A percentile compares a stretch with the other conserved stretches of the same genome.
phyloP scores from a whole-genome alignment of 2,329 filamentous ascomycete species.

The Tricladium varicosporioides region DNA sequence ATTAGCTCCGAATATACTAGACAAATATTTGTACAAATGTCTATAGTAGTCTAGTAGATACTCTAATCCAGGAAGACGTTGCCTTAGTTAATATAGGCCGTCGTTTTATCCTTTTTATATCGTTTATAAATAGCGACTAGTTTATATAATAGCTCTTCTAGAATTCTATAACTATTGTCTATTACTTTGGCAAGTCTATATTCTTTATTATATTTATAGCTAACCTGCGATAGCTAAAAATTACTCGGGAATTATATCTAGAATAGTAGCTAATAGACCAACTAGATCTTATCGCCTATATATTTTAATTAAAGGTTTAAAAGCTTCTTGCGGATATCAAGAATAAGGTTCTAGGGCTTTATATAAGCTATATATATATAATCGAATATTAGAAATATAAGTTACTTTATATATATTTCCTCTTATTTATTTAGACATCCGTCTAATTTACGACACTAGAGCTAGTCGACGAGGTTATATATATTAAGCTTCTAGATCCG shows the following conservation, averaged over 20 bases:
- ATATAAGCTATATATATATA: conserved; percentile 1
- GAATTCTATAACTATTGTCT: not conserved
- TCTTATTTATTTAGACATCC: not conserved
- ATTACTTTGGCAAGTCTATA: not conserved
- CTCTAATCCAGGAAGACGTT: not conserved
- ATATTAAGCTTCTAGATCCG: not conserved
- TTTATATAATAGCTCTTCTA: conserved; percentile 1
- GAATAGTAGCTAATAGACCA: not conserved
- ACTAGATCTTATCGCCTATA: not conserved
- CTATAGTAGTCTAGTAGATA: not conserved
- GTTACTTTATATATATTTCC: not conserved
- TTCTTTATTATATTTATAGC: not conserved
- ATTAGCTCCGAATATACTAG: not conserved
- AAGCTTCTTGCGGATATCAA: not conserved
- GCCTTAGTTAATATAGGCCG: not conserved
- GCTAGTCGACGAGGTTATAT: not conserved
- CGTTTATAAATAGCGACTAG: not conserved
- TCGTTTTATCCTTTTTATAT: not conserved
- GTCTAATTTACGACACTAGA: not conserved
- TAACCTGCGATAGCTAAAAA: not conserved
- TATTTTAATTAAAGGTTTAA: not conserved
- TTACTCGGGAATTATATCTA: not conserved
- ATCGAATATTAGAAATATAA: not conserved
- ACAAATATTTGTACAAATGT: not conserved
- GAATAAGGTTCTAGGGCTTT: not conserved